These are phyloP conservation scores for Rhodamnia rubescens DNA, from an alignment of 345 rosid genomes.

Conservation along the genomic window DNA sequence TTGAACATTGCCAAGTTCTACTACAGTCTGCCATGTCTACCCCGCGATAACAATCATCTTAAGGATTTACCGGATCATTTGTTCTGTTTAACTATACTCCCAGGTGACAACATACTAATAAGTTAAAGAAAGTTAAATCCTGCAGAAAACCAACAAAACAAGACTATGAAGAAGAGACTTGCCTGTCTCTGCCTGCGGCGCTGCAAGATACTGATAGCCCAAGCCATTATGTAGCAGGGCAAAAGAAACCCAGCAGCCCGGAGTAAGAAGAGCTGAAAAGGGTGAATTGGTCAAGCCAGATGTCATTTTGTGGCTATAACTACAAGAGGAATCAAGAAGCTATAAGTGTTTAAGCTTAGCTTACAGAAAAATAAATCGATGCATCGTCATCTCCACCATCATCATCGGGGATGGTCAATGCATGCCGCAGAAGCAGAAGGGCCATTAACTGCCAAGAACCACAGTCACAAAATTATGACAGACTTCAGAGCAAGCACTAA, in stretches of 20 bases:
- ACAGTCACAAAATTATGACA: neutral
- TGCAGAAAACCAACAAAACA: neutral
- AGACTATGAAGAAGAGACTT: neutral
- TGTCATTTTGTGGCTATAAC: neutral
- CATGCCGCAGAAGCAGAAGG: conserved; percentile 70
- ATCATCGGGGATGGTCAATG: conserved; percentile 54
- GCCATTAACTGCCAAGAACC: conserved; percentile 55
- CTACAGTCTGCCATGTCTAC: neutral
- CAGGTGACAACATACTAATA: neutral
- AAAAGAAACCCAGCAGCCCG: conserved; percentile 69
- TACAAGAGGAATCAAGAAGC: neutral
- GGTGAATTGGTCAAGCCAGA: neutral
- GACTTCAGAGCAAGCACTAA: neutral
- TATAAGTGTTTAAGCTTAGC: conserved; percentile 5
- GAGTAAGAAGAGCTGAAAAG: conserved; percentile 66
- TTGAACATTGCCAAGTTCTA: neutral
- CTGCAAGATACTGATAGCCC: conserved; percentile 48
- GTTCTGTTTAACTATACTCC: neutral
- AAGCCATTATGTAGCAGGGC: conserved; percentile 52
- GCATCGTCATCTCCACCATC: conserved; percentile 55
- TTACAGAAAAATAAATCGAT: conserved; percentile 68
- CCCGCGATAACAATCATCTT: neutral
- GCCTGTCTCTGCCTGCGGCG: conserved; percentile 46
- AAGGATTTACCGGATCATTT: neutral
- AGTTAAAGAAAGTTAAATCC: neutral